These are phyloP conservation scores for Tranzscheliella williamsii DNA, from an alignment of 1,284 basidiomycete species.

Conservation along the genomic window DNA sequence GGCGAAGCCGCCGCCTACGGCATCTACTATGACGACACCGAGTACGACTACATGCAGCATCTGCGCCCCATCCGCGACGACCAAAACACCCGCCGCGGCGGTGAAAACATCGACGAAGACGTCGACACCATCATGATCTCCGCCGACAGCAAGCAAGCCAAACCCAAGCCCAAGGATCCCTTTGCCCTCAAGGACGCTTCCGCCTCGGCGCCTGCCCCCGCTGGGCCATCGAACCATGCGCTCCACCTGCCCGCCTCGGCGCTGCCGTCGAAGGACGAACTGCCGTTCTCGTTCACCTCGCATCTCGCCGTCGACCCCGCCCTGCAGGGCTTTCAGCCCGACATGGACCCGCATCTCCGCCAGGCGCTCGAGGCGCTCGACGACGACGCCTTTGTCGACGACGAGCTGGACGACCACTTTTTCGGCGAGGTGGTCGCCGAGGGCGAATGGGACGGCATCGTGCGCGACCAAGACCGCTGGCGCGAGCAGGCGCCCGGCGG, in stretches of 20 bases:
- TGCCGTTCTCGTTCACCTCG: slow-evolving; percentile 26
- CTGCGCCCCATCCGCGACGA: slow-evolving; percentile 63
- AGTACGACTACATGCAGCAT: slow-evolving; percentile 99
- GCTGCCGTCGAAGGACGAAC: slow-evolving; percentile 41
- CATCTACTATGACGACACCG: slow-evolving; percentile 93
- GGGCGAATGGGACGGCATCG: slow-evolving; percentile 52
- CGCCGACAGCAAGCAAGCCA: slow-evolving; percentile 32
- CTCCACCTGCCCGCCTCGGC: slow-evolving; percentile 70
- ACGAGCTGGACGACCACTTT: slow-evolving; percentile 68
- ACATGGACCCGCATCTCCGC: slow-evolving; percentile 93
- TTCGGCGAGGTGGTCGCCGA: slow-evolving; percentile 69
- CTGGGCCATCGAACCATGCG: not conserved
- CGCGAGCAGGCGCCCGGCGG: slow-evolving; percentile 52
- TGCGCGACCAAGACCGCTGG: slow-evolving; percentile 42
- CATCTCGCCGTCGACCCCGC: slow-evolving; percentile 39
- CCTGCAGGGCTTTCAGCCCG: slow-evolving; percentile 81
- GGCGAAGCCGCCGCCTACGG: slow-evolving; percentile 91
- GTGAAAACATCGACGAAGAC: slow-evolving; percentile 49
- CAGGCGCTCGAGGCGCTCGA: slow-evolving; percentile 93
- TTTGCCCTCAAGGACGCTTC: slow-evolving; percentile 35
- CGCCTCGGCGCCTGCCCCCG: not conserved
- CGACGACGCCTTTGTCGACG: slow-evolving; percentile 73
- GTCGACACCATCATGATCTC: slow-evolving; percentile 45
- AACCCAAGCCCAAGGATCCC: slow-evolving; percentile 27
- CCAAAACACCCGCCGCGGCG: slow-evolving; percentile 48